Evolutionary conservation across 2,329 filamentous ascomycete genomes (phyloP).

Genomic region (Septoria linicola): DNA sequence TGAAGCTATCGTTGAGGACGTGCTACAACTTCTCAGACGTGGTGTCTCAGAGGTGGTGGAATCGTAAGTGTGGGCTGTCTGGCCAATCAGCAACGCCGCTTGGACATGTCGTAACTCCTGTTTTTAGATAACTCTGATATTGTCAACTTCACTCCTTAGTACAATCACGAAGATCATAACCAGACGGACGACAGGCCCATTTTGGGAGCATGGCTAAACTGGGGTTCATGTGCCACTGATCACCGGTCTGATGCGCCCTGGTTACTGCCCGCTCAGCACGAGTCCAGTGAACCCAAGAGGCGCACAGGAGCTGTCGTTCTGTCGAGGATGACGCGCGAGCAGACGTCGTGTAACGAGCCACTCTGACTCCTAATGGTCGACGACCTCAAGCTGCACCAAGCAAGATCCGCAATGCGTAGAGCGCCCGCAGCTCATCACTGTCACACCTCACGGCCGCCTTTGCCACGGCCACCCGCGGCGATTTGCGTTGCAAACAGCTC

Average conservation of each 20-base stretch:
- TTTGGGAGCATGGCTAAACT: neutral
- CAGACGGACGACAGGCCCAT: conserved; percentile 5
- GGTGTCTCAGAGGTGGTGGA: conserved; percentile 3
- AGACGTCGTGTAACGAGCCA: conserved; percentile 10
- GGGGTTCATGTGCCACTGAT: neutral
- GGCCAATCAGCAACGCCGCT: neutral
- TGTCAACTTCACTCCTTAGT: neutral
- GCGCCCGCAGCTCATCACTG: conserved; percentile 20
- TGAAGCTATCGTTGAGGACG: neutral
- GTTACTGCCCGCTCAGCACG: neutral
- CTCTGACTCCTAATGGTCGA: conserved; percentile 11
- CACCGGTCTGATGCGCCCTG: conserved; percentile 4
- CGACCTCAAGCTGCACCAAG: conserved; percentile 4
- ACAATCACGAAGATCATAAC: neutral
- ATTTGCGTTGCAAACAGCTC: neutral
- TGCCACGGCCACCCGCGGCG: conserved; percentile 19
- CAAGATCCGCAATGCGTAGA: conserved; percentile 6
- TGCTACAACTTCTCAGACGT: conserved; percentile 5
- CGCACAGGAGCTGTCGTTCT: conserved; percentile 20
- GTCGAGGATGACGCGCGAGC: conserved; percentile 7
- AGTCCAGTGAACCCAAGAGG: too few relatives aligned
- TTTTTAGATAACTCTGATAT: neutral
- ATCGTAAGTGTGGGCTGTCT: neutral
- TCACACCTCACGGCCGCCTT: conserved; percentile 25
- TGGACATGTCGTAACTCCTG: neutral